Conservation (phyloP, 1,284 basidiomycete genomes). For the Trametes hirsuta region DNA sequence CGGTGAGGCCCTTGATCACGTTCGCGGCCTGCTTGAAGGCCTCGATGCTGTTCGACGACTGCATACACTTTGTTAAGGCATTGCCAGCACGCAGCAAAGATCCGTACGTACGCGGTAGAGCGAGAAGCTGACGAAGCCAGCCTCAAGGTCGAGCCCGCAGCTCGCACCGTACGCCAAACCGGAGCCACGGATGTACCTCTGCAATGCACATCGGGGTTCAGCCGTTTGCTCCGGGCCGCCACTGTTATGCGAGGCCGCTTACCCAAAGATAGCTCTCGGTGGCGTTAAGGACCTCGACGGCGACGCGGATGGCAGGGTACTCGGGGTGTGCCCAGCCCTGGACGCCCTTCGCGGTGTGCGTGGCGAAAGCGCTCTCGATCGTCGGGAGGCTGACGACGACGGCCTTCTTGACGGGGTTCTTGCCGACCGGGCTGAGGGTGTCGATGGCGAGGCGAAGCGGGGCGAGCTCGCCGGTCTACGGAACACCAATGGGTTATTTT, state of each 20-base stretch:
- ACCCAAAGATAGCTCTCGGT: constrained; percentile 97
- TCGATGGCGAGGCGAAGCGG: constrained; percentile 73
- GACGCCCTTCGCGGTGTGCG: constrained; percentile 81
- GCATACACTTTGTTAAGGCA: constrained; percentile 17
- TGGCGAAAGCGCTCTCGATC: constrained; percentile 92
- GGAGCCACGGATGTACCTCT: constrained; percentile 87
- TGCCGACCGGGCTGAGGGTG: constrained; percentile 79
- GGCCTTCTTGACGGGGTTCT: constrained; percentile 75
- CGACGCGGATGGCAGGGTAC: constrained; percentile 84
- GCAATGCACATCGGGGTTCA: constrained; percentile 19
- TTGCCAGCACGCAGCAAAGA: not conserved
- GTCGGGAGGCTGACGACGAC: constrained; percentile 89
- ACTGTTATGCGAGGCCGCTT: constrained; percentile 20
- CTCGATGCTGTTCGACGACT: constrained; percentile 88
- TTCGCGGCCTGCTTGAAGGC: constrained; percentile 84
- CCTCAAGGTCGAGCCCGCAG: constrained; percentile 79
- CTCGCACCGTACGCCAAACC: constrained; percentile 94
- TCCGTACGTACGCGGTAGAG: constrained; percentile 72
- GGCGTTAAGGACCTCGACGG: constrained; percentile 88
- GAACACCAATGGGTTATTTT: constrained; percentile 3
- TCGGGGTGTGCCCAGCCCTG: constrained; percentile 84
- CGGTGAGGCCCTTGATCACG: constrained; percentile 75
- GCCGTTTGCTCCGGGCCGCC: not conserved
- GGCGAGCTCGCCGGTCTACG: constrained; percentile 53
- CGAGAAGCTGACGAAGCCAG: constrained; percentile 80